Evolutionary conservation across 2,329 filamentous ascomycete species (phyloP).

Genomic region (Scedosporium aurantiacum): DNA sequence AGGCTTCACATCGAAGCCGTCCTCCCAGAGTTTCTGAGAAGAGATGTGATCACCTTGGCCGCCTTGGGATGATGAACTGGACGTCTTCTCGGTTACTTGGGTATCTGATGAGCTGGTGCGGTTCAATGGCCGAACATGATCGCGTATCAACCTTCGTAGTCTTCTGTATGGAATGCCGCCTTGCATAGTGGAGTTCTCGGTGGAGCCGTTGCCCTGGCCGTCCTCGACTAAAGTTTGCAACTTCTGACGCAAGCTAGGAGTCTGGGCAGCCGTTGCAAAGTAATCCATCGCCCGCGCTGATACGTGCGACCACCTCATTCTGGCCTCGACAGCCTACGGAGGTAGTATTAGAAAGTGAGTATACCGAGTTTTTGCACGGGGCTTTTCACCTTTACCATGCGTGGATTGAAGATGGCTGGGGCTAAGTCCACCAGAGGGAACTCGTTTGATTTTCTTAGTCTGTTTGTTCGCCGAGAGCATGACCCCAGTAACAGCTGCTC

Average conservation of each 20-base stretch:
- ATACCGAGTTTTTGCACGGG: neutral
- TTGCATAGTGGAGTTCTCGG: neutral
- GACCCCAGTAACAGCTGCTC: neutral
- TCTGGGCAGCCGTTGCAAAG: neutral
- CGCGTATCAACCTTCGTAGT: neutral
- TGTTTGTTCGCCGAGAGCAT: neutral
- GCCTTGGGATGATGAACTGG: too few species aligned
- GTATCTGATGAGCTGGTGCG: too few species aligned
- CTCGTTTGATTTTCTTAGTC: too few species aligned
- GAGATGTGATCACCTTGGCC: too few species aligned
- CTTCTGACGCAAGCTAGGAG: neutral
- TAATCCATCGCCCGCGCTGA: neutral
- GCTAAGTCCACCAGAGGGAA: neutral
- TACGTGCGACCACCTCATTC: neutral
- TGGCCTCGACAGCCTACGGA: neutral
- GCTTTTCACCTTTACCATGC: neutral
- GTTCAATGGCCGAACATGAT: neutral
- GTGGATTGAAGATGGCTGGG: neutral
- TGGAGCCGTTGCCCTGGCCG: neutral
- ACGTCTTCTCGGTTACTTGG: too few species aligned
- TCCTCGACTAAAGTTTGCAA: neutral
- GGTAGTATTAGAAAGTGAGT: neutral
- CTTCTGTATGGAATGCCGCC: neutral
- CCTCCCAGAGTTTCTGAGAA: too few species aligned
- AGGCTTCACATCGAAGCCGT: too few species aligned